A percentile compares a stretch with the other conserved stretches of the same genome.
Conservation (phyloP, 2,329 filamentous ascomycete species). For the Orbilia javanica region DNA sequence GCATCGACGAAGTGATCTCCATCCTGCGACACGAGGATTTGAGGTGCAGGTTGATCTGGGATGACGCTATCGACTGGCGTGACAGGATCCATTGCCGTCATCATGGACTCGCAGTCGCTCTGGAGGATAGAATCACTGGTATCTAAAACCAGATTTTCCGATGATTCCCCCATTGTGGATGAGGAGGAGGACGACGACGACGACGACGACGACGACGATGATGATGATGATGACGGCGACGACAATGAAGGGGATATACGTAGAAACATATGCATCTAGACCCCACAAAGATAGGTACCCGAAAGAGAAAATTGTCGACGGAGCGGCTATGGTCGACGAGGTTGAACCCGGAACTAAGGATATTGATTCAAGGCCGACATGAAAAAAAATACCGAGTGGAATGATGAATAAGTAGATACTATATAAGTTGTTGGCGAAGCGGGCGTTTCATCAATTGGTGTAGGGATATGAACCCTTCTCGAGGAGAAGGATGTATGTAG, state of each 20-base stretch:
- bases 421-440: constrained; percentile 29
- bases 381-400: background rate
- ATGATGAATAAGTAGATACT: constrained; percentile 7
- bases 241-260: background rate
- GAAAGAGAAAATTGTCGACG: background rate
- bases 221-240: background rate
- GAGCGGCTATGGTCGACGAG: background rate
- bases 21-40: constrained; percentile 52
- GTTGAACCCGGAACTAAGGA: background rate
- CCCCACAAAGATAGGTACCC: background rate
- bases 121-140: constrained; percentile 32
- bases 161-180: constrained; percentile 35
- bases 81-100: constrained; percentile 34
- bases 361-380: constrained; percentile 29
- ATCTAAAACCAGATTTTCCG: constrained; percentile 26
- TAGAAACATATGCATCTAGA: background rate
- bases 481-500: constrained; percentile 39
- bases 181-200: too few relatives aligned
- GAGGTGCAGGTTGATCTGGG: constrained; percentile 27
- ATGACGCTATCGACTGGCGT: constrained; percentile 39
- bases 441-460: constrained; percentile 17
- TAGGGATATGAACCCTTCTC: constrained; percentile 23
- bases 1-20: constrained; percentile 40
- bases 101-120: constrained; percentile 49
- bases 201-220: background rate